These are phyloP conservation scores for Wickerhamomyces kurtzmanii DNA, from an alignment of 805 yeast species.

Conservation along the genomic window DNA sequence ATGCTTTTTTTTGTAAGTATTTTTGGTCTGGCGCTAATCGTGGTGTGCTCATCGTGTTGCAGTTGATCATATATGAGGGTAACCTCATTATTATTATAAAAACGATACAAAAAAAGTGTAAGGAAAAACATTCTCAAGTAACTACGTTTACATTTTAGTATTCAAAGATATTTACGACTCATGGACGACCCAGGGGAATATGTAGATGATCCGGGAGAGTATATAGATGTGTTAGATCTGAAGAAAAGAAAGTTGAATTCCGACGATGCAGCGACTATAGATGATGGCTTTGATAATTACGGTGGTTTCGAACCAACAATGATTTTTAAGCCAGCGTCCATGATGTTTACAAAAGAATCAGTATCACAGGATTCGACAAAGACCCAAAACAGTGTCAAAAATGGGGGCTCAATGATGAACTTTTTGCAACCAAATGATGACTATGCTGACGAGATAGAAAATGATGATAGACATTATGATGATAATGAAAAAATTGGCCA, in stretches of 20 bases:
- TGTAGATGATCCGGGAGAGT: background rate
- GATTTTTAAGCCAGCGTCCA: slow-evolving; percentile 1
- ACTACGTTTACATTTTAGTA: too few species aligned
- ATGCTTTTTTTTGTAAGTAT: background rate
- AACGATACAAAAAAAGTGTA: too few species aligned
- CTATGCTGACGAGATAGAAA: slow-evolving; percentile 2
- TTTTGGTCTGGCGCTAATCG: background rate
- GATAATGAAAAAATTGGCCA: slow-evolving; percentile 7
- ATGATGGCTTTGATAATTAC: slow-evolving; percentile 2
- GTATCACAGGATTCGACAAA: slow-evolving; percentile 1
- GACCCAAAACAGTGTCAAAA: background rate
- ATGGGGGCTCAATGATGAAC: slow-evolving; percentile 3
- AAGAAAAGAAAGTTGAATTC: slow-evolving; percentile 1
- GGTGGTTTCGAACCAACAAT: background rate
- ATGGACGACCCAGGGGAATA: too few species aligned
- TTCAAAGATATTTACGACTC: too few species aligned
- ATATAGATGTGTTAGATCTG: too few species aligned
- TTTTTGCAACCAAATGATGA: background rate
- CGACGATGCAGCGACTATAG: slow-evolving; percentile 8
- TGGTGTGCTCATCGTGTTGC: too few species aligned
- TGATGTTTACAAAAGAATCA: background rate
- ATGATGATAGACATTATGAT: slow-evolving; percentile 14
- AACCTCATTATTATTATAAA: too few species aligned
- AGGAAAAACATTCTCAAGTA: too few species aligned
- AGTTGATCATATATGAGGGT: too few species aligned